phyloP scores from a whole-genome alignment of 192 early-diverging fungal genomes.

The Coemansia sp. region DNA sequence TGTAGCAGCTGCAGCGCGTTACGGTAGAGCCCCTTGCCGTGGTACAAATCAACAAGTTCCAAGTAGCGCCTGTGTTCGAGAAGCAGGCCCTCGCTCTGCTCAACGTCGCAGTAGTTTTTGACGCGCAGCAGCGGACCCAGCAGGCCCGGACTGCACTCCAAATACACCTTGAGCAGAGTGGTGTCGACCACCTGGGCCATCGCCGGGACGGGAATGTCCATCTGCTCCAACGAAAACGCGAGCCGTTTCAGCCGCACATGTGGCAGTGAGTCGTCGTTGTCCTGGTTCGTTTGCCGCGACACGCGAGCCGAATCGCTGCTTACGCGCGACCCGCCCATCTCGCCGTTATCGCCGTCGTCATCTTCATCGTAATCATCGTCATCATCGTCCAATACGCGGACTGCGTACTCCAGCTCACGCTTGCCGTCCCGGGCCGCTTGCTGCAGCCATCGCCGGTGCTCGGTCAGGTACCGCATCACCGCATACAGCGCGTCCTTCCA shows the following conservation, averaged over 20 bases:
- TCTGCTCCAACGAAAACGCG: conserved; percentile 36
- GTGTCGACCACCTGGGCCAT: conserved; percentile 82
- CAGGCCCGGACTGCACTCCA: conserved; percentile 80
- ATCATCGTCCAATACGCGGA: conserved; percentile 33
- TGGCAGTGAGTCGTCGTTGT: conserved; percentile 39
- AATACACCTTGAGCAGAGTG: conserved; percentile 84
- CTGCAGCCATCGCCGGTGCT: conserved; percentile 75
- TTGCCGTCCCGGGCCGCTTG: conserved; percentile 47
- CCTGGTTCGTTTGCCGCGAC: conserved; percentile 7
- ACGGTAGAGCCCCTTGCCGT: conserved; percentile 83
- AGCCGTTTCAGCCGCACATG: conserved; percentile 39
- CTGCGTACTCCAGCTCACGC: conserved; percentile 37
- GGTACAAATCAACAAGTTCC: conserved; percentile 93
- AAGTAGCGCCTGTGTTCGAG: conserved; percentile 72
- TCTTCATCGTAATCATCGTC: conserved; percentile 30
- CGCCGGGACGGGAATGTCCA: conserved; percentile 48
- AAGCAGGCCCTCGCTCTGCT: conserved; percentile 78
- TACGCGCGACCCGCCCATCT: not conserved
- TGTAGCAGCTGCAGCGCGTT: conserved; percentile 86
- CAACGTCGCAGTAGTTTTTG: conserved; percentile 81
- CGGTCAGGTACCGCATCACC: conserved; percentile 85
- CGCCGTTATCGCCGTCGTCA: conserved; percentile 20
- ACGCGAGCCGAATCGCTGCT: conserved; percentile 1
- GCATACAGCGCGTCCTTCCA: conserved; percentile 53
- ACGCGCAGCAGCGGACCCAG: conserved; percentile 91